Evolutionary conservation across 495 filamentous ascomycete genomes (phyloP).

Genomic region (Aspergillus cavernicola): DNA sequence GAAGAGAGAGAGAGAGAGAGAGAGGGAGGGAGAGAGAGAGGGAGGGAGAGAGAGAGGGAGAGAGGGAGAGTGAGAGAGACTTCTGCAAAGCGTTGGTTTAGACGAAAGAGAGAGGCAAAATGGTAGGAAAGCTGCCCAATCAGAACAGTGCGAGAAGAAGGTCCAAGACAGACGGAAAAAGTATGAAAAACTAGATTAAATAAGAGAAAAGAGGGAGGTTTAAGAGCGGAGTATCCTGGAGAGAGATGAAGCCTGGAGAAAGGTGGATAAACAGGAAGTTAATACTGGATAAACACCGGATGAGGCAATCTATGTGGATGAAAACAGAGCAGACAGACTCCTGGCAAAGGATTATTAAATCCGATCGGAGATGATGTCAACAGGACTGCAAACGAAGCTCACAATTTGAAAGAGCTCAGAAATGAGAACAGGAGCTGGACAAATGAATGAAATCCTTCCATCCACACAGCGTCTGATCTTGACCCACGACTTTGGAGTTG

Average conservation of each 20-base stretch:
- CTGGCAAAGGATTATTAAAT: neutral
- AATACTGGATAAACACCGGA: conserved; percentile 2
- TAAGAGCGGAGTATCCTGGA: neutral
- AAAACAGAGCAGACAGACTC: conserved; percentile 6
- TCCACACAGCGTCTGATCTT: neutral
- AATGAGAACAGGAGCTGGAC: too few species aligned
- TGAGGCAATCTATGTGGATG: conserved; percentile 8
- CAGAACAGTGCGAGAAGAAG: too few species aligned
- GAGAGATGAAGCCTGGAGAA: neutral
- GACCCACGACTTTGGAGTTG: neutral
- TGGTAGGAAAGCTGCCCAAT: conserved; percentile 8
- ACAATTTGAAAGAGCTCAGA: neutral
- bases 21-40: too few species aligned
- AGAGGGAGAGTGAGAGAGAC: too few species aligned
- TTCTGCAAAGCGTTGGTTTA: neutral
- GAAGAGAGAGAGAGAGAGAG: too few species aligned
- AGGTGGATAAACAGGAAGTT: too few species aligned
- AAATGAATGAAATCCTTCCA: neutral
- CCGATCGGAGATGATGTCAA: conserved; percentile 4
- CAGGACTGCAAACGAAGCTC: neutral
- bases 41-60: too few species aligned
- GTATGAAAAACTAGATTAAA: too few species aligned
- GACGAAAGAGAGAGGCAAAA: neutral
- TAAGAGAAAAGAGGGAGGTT: neutral
- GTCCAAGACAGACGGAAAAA: too few species aligned